Base-by-base conservation (phyloP, 108 stramenopile species). In the Phaeodactylum tricornutum region DNA sequence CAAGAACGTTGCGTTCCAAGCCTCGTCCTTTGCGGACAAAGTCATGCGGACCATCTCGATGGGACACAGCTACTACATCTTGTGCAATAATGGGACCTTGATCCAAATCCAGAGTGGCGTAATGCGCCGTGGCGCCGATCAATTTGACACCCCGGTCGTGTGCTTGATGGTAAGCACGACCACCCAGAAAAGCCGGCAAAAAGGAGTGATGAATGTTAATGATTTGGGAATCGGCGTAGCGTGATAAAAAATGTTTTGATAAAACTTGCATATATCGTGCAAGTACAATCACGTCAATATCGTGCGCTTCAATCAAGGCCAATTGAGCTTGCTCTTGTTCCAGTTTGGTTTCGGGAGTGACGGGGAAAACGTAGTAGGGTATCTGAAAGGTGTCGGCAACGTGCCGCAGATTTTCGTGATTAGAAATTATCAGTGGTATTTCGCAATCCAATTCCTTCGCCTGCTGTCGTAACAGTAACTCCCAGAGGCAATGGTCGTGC, bases 131-230 rank as follows among this genome's bases (percentile, higher is more conserved):
- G 5, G 89, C 89, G 11, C 89, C 89, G 43, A 92, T 80, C 29
- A 92, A 54, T 55, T 92, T 92, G 7, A 92, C 89, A 11, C 89
- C 89, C 23, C 89, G 72, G 29, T 84, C 84, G 46, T 78, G 72
- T 1, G 89, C 89, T 22, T 61, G 55, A 36, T 84, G 81, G 57
- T 92, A 80, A 4, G 89, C 84, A 34, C 35, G 47, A 1, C 61
- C 71, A 8, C 89, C 89, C 45, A 53, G 56, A 53, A 92, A 92
- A 1, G 89, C 85, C 7, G 89, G 89, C 15, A 92, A 55, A 58
- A 92, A 87, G 14, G 83, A 85, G 62, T 91, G 89, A 53, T 92
- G 89, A 35, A 92, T 87, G 53, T 92, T 92, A 47, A 92, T 86
- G 33, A 84, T 79, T n/a, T n/a, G n/a, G 0, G 49, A 59, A 51